Base-by-base conservation (phyloP, 2,329 filamentous ascomycete genomes). In the Colletotrichum tropicicola region DNA sequence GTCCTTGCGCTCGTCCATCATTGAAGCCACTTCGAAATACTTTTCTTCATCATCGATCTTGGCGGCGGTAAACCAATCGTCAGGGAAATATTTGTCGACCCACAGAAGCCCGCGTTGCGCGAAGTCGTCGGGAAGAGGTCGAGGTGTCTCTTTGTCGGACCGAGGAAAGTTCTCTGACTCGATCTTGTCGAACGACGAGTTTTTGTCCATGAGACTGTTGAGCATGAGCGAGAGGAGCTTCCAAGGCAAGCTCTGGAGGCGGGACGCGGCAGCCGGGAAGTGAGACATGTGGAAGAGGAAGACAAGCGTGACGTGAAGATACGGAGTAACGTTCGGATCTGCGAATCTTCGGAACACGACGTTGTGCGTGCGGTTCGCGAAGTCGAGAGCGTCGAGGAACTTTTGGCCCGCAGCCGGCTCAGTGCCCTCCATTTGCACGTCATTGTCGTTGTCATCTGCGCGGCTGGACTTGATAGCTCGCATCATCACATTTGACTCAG, bases 51-150 rank as follows among this genome's bases (percentile, higher is more conserved):
- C 89, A 28, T 92, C 89, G 8, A 89, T 82, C 64, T 84, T 83
- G 1, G 84, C 82, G 7, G 82, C 80, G 0, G 73, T 69, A 70
- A 92, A 92, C 86, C 87, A 92, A 1, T 81, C 77, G 0, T 75
- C 59, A 0, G 89, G 88, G 56, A 86, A 89, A 59, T 90, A 90
- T 10, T 80, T 79, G 2, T 87, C 81, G 0, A 83, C 79, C 79
- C 88, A 92, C 2, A 88, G 73, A 2, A 92, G 77, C 0, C 91
- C 91, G 1, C 89, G 82, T 59, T 92, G 83, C 0, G 86, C 82
- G 68, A 87, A 92, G 65, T 94, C 91, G 51, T 93, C 91, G 0
- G 90, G 89, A 0, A 93, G 73, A 0, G 91, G 90, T 1, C 83
- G 79, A 1, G 80, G 81, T 0, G 81, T 73, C 2, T 77, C 75